Base-by-base conservation (phyloP, 108 stramenopile genomes). In the Nitzschia sp. region DNA sequence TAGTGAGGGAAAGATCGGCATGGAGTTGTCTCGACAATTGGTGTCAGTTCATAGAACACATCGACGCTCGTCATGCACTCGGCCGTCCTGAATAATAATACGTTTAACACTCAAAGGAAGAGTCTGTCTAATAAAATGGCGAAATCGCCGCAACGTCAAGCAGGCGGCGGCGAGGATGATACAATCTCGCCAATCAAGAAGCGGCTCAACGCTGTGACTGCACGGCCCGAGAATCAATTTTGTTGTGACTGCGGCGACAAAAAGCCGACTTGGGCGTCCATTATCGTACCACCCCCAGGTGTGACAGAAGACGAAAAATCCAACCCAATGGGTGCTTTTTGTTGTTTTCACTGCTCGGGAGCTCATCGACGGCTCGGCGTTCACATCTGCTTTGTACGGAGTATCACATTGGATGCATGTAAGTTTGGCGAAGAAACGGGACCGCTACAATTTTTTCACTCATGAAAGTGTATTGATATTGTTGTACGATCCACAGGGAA, bases 271-370 rank as follows among this genome's bases (percentile, higher is more conserved):
- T 96, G 96, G 96, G 94, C 92, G 0, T 89, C 89, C 25, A 68
- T 86, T 53, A 79, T 86, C 36, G 77, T 78, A 17, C 80, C 82
- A 19, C 85, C 85, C 11, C 80, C 82, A 9, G 80, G 78, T 4
- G 70, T 76, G n/a, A 42, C 6, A 13, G 4, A 17, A n/a, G 56
- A 62, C 25, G 74, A 74, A 24, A 48, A 65, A 1, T 55, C 71
- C n/a, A 13, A 33, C 25, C 70, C 79, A 46, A 79, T 81, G 78
- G 96, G 96, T 23, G 84, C 94, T 49, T 96, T 97, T 74, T 90
- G 93, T 70, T 97, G 96, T 75, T 89, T 94, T 56, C 93, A 97
- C 55, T 97, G 96, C 77, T 90, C 90, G 29, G 95, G 93, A 45
- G 84, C 85, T 38, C 96, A 97, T 86, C 83, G 96, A n/a, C 68